phyloP scores from a whole-genome alignment of 768 basidiomycete genomes.

The Termitomyces titanicus region DNA sequence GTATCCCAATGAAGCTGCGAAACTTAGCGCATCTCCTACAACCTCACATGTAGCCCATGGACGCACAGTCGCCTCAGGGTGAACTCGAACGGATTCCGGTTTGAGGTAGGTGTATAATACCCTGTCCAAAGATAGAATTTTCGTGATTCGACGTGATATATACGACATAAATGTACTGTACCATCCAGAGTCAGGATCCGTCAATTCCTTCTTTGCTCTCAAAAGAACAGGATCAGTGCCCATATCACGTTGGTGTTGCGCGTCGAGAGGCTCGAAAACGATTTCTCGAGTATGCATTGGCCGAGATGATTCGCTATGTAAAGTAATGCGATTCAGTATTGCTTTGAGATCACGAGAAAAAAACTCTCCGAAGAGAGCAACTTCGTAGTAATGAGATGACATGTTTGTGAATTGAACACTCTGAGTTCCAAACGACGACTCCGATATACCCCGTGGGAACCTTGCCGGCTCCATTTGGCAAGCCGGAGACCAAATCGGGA shows the following conservation, averaged over 20 bases:
- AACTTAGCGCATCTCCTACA: slow-evolving; percentile 74
- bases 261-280: slow-evolving; percentile 78
- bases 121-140: slow-evolving; percentile 36
- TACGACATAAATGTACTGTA: slow-evolving; percentile 36
- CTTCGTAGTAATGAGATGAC: slow-evolving; percentile 69
- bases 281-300: slow-evolving; percentile 74
- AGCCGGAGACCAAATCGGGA: not conserved
- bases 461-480: not conserved
- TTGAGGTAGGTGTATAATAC: slow-evolving; percentile 76
- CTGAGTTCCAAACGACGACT: too few relatives aligned
- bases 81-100: slow-evolving; percentile 78
- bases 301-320: slow-evolving; percentile 75
- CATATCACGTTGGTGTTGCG: slow-evolving; percentile 54
- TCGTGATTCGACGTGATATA: not conserved
- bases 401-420: slow-evolving; percentile 22
- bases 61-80: slow-evolving; percentile 84
- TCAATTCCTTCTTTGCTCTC: slow-evolving; percentile 72
- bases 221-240: slow-evolving; percentile 66
- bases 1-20: slow-evolving; percentile 79
- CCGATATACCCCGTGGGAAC: too few relatives aligned
- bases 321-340: slow-evolving; percentile 76
- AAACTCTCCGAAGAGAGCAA: slow-evolving; percentile 81
- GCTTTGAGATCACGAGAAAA: slow-evolving; percentile 71
- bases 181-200: slow-evolving; percentile 64
- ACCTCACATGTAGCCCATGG: slow-evolving; percentile 83